phyloP scores from a whole-genome alignment of 1,139 yeast genomes.

The Candida sanyaensis region DNA sequence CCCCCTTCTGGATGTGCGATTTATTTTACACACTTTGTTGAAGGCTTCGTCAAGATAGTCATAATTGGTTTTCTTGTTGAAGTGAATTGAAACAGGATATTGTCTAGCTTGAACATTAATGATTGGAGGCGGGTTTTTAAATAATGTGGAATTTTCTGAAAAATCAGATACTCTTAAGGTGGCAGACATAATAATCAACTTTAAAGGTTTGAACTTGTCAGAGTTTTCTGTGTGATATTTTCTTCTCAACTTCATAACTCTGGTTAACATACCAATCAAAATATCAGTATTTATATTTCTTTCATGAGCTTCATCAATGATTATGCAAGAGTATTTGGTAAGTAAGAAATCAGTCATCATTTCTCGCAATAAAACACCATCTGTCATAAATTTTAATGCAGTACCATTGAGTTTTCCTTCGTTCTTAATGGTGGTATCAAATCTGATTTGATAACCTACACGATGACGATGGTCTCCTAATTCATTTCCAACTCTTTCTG shows the following conservation, averaged over 20 bases:
- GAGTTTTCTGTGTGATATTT: slow-evolving; percentile 53
- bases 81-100: slow-evolving; percentile 91
- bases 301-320: slow-evolving; percentile 98
- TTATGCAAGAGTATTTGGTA: slow-evolving; percentile 77
- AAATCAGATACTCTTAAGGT: slow-evolving; percentile 92
- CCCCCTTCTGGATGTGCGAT: slow-evolving; percentile 91
- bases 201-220: slow-evolving; percentile 55
- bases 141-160: slow-evolving; percentile 73
- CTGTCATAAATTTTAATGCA: slow-evolving; percentile 94
- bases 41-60: slow-evolving; percentile 88
- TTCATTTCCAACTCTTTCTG: slow-evolving; percentile 81
- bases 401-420: slow-evolving; percentile 57
- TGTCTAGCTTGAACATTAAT: slow-evolving; percentile 93
- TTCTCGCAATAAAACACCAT: slow-evolving; percentile 93
- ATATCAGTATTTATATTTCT: slow-evolving; percentile 95
- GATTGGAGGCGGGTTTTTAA: slow-evolving; percentile 83
- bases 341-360: slow-evolving; percentile 85
- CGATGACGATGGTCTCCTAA: slow-evolving; percentile 74
- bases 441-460: slow-evolving; percentile 91
- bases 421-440: slow-evolving; percentile 70
- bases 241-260: slow-evolving; percentile 78
- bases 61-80: slow-evolving; percentile 73
- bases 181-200: slow-evolving; percentile 87
- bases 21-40: slow-evolving; percentile 84
- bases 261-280: slow-evolving; percentile 88